Evolutionary conservation across 306 rosid genomes (phyloP).

Genomic region (Quercus glauca): DNA sequence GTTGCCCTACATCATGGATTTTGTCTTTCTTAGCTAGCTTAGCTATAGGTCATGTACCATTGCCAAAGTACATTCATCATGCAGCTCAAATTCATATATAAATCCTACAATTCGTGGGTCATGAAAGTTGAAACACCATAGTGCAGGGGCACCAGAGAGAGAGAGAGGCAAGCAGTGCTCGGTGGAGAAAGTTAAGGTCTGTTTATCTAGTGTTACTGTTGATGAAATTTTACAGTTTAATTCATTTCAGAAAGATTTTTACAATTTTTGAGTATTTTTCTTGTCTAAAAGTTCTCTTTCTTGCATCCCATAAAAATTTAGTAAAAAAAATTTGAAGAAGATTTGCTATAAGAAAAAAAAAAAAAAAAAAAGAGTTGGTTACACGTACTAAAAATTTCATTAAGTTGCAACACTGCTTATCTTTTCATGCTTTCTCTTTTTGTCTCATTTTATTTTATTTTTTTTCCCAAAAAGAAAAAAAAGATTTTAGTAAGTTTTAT

Average conservation of each 20-base stretch:
- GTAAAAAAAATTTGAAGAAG: not conserved
- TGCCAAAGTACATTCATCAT: slow-evolving; percentile 3
- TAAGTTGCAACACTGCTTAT: not conserved
- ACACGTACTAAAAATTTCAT: not conserved
- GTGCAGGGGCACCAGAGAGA: slow-evolving; percentile 7
- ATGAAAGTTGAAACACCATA: too few species aligned
- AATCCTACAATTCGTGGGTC: not conserved
- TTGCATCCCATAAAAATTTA: not conserved
- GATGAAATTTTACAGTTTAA: slow-evolving; percentile 5
- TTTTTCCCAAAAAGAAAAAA: too few species aligned
- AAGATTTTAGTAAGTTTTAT: not conserved
- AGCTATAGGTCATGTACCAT: slow-evolving; percentile 14
- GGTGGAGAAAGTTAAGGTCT: slow-evolving; percentile 23
- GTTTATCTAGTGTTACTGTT: not conserved
- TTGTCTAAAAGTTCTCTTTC: not conserved
- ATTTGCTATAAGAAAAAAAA: not conserved
- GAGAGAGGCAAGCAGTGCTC: slow-evolving; percentile 20
- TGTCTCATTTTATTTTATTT: not conserved
- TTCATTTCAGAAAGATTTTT: not conserved
- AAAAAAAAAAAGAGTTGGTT: not conserved
- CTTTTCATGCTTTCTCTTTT: not conserved
- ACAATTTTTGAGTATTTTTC: not conserved
- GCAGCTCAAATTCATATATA: slow-evolving; percentile 5
- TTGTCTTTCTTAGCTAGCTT: not conserved
- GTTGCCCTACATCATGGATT: slow-evolving; percentile 18